Evolutionary conservation across 306 rosid species (phyloP).

Genomic region (Trifolium repens): DNA sequence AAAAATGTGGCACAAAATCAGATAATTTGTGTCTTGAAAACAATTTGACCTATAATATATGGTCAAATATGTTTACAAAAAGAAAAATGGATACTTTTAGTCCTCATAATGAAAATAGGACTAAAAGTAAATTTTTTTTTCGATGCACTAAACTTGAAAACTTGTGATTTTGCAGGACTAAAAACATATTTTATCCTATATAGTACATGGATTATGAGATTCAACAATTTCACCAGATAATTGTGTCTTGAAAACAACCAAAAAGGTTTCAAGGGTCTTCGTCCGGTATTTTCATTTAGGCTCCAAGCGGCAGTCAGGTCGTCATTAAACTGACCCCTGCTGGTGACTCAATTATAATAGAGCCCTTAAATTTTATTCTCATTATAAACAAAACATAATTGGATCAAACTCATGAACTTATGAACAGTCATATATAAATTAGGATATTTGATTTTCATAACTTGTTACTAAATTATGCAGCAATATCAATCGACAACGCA

Average conservation of each 20-base stretch:
- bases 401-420: not conserved
- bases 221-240: constrained; percentile 50
- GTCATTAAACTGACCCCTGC: constrained; percentile 16
- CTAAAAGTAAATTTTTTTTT: no score
- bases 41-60: no score
- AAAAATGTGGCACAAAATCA: not conserved
- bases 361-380: constrained; percentile 42
- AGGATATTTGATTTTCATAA: no score
- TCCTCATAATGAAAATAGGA: no score
- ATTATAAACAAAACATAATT: not conserved
- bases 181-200: no score
- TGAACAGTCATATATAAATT: not conserved
- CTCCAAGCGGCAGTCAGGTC: constrained; percentile 38
- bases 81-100: no score
- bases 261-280: constrained; percentile 68
- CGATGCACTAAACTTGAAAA: no score
- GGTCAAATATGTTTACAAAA: no score
- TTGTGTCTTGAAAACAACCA: constrained; percentile 62
- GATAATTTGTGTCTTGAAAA: no score
- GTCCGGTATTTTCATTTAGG: constrained; percentile 46
- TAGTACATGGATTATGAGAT: not conserved
- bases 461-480: not conserved
- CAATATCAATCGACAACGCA: no score
- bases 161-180: no score
- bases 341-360: constrained; percentile 37